Evolutionary conservation across 1,139 yeast genomes (phyloP).

Genomic region (Suhomyces choctaworum): DNA sequence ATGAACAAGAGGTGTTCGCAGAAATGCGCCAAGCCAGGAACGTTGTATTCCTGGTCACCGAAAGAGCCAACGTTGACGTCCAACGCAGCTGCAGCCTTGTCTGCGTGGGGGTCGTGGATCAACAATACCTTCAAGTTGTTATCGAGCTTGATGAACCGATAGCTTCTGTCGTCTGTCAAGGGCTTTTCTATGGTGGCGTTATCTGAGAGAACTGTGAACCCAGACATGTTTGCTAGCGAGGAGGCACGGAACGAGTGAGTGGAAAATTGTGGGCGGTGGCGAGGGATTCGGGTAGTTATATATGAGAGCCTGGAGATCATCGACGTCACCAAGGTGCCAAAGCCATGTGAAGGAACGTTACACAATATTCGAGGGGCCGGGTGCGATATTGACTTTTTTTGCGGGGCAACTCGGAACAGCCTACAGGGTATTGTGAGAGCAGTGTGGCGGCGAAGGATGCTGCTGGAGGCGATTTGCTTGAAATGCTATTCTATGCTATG

Average conservation of each 20-base stretch:
- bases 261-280: neutral
- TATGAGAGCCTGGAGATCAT: conserved; percentile 3
- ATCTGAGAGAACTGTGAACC: conserved; percentile 13
- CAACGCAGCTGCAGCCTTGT: conserved; percentile 88
- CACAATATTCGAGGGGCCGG: conserved; percentile 5
- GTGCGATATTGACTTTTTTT: too few relatives aligned
- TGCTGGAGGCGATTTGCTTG: too few relatives aligned
- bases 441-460: too few relatives aligned
- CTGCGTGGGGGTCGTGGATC: conserved; percentile 82
- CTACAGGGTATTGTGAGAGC: too few relatives aligned
- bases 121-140: conserved; percentile 73
- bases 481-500: too few relatives aligned
- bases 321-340: conserved; percentile 3
- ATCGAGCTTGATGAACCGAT: conserved; percentile 60
- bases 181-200: conserved; percentile 51
- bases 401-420: too few relatives aligned
- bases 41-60: conserved; percentile 64
- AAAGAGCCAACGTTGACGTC: conserved; percentile 92
- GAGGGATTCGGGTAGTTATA: neutral
- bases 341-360: conserved; percentile 7
- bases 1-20: conserved; percentile 93
- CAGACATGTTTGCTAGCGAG: conserved; percentile 5
- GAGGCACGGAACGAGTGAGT: neutral
- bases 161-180: conserved; percentile 70
- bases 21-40: conserved; percentile 93